phyloP scores from a whole-genome alignment of 1,284 basidiomycete genomes.

The Exobasidium cylindrosporum region DNA sequence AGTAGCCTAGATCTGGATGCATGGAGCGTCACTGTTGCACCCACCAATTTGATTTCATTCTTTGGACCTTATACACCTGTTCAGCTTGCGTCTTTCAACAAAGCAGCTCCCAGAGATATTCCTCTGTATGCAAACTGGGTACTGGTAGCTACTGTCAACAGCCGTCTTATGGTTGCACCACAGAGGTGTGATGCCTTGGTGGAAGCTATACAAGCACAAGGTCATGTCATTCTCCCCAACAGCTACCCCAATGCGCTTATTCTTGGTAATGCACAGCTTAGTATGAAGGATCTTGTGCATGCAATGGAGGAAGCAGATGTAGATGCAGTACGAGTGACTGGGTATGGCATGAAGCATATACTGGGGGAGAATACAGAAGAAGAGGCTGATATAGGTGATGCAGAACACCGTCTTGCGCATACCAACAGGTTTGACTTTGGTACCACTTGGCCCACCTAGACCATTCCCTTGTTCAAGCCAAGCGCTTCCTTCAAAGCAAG shows the following conservation, averaged over 20 bases:
- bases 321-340: not conserved
- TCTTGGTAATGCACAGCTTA: not conserved
- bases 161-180: not conserved
- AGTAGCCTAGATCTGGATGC: not conserved
- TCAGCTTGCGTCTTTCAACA: not conserved
- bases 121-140: not conserved
- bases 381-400: not conserved
- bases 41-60: not conserved
- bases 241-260: not conserved
- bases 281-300: not conserved
- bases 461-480: not conserved
- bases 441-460: not conserved
- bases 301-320: not conserved
- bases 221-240: not conserved
- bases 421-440: not conserved
- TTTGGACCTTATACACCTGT: not conserved
- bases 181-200: not conserved
- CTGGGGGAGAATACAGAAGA: not conserved
- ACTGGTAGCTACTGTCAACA: not conserved
- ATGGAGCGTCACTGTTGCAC: not conserved
- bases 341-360: not conserved
- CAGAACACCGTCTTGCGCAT: not conserved
- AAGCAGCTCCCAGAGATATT: not conserved
- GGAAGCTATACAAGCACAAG: not conserved
- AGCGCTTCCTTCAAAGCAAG: too few species aligned